These are phyloP conservation scores for Marasmius sp. DNA, from an alignment of 1,284 basidiomycete species.

Conservation along the genomic window DNA sequence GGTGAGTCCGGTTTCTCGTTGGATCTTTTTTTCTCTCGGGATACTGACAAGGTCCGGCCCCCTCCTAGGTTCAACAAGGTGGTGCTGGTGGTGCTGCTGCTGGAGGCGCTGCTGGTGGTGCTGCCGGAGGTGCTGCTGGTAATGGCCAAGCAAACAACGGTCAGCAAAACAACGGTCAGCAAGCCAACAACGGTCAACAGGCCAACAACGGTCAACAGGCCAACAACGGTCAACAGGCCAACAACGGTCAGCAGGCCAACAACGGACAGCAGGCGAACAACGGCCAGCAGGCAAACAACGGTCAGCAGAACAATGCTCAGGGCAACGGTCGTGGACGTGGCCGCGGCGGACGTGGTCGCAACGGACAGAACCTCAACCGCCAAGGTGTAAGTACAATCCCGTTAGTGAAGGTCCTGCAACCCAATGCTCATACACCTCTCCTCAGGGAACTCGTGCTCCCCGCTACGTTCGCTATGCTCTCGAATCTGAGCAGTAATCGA, in stretches of 20 bases:
- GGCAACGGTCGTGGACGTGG: not conserved
- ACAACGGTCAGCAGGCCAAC: conserved; percentile 2
- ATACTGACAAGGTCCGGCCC: not conserved
- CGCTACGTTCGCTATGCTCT: not conserved
- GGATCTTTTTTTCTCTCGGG: not conserved
- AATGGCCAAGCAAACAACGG: conserved; percentile 1
- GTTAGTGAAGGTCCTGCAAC: not conserved
- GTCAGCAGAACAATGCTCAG: not conserved
- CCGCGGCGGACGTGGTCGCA: not conserved
- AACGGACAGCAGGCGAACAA: not conserved
- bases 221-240: not conserved
- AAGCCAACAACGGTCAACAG: conserved; percentile 7
- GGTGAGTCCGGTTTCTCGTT: conserved; percentile 16
- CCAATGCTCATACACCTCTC: not conserved
- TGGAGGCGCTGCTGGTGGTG: conserved; percentile 6
- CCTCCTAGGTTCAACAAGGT: conserved; percentile 25
- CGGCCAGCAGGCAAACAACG: not conserved
- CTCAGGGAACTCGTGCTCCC: not conserved
- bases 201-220: too few relatives aligned
- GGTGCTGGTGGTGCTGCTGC: conserved; percentile 12
- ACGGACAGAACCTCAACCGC: not conserved
- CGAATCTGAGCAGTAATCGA: not conserved
- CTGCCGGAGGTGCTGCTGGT: conserved; percentile 12
- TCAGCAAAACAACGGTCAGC: conserved; percentile 6
- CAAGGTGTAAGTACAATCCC: not conserved